Percentiles rank a stretch among this genome's conserved stretches.
Conservation (phyloP, 768 basidiomycete genomes). For the Gelatoporia subvermispora region DNA sequence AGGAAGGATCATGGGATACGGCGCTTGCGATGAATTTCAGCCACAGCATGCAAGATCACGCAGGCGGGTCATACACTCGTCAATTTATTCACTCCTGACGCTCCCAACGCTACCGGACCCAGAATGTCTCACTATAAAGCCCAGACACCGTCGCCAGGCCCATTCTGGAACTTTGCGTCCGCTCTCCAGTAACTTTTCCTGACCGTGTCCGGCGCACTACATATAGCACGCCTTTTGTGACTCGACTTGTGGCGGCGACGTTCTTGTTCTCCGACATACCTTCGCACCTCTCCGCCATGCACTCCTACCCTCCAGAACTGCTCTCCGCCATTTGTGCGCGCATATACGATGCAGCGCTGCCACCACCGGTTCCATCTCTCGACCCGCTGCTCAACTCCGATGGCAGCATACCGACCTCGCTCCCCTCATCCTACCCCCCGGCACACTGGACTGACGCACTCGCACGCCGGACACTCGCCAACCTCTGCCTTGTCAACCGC, state of each 20-base stretch:
- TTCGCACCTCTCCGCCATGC: slow-evolving; percentile 18
- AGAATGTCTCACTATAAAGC: too few relatives aligned
- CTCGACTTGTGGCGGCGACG: background rate
- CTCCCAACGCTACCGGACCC: too few relatives aligned
- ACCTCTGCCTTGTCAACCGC: slow-evolving; percentile 71
- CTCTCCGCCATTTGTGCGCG: slow-evolving; percentile 69
- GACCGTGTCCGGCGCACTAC: background rate
- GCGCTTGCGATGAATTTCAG: background rate
- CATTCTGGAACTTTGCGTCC: too few relatives aligned
- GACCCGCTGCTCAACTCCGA: slow-evolving; percentile 58
- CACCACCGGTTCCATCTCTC: slow-evolving; percentile 51
- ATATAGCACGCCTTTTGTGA: background rate
- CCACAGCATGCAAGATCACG: background rate
- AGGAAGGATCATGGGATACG: background rate
- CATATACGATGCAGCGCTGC: slow-evolving; percentile 60
- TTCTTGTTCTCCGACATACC: slow-evolving; percentile 1
- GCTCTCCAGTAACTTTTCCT: background rate
- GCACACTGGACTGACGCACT: slow-evolving; percentile 65
- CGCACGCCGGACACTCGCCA: slow-evolving; percentile 60
- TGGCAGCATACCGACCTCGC: slow-evolving; percentile 46
- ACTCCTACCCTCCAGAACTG: slow-evolving; percentile 66
- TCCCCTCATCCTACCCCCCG: slow-evolving; percentile 73
- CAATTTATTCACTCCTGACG: background rate
- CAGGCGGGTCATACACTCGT: background rate
- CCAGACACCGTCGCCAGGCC: too few relatives aligned